These are phyloP conservation scores for Cercospora zeae-maydis DNA, from an alignment of 2,329 filamentous ascomycete genomes.

Conservation along the genomic window DNA sequence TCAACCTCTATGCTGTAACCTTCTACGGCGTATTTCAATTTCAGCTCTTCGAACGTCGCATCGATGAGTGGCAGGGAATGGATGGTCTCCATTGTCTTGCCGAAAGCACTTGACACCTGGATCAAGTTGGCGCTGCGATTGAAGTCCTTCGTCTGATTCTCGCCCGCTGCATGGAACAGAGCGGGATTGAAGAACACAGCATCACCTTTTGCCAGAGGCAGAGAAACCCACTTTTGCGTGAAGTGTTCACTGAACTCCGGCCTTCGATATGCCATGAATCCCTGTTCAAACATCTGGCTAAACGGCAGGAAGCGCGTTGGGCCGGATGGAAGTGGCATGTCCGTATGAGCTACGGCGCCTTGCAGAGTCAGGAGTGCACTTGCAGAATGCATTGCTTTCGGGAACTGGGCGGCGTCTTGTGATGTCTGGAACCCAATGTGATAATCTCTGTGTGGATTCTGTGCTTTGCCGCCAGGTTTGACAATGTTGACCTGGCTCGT, in stretches of 20 bases:
- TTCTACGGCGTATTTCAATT: constrained; percentile 34
- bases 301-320: constrained; percentile 61
- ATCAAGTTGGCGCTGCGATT: constrained; percentile 59
- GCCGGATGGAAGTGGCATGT: constrained; percentile 57
- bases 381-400: constrained; percentile 52
- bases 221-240: constrained; percentile 49
- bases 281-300: constrained; percentile 55
- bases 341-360: constrained; percentile 60
- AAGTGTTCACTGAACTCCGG: constrained; percentile 56
- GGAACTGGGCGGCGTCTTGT: constrained; percentile 47
- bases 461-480: constrained; percentile 55
- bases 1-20: constrained; percentile 44
- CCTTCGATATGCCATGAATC: constrained; percentile 57
- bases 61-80: constrained; percentile 51
- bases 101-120: constrained; percentile 60
- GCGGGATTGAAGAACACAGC: constrained; percentile 63
- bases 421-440: constrained; percentile 61
- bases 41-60: constrained; percentile 44
- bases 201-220: constrained; percentile 55
- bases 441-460: constrained; percentile 60
- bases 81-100: constrained; percentile 61
- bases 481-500: constrained; percentile 64
- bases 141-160: constrained; percentile 50
- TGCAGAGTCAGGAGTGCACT: constrained; percentile 60
- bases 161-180: constrained; percentile 60